phyloP scores from a whole-genome alignment of 352 stramenopile species.

The Aphanomyces cochlioides region DNA sequence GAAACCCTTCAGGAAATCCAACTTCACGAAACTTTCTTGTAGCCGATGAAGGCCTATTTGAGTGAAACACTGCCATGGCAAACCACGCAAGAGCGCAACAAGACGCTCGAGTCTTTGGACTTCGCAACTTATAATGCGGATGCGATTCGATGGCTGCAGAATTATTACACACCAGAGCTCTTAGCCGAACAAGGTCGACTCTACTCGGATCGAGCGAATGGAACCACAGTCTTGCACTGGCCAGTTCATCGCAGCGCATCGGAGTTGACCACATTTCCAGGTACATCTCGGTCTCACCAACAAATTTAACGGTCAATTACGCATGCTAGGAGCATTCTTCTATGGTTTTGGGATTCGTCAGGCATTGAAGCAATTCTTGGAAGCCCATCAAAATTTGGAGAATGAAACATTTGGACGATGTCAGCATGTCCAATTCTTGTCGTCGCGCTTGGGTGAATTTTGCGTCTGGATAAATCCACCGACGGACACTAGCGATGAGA shows the following conservation, averaged over 20 bases:
- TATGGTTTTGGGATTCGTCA: background rate
- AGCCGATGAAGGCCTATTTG: conserved; percentile 18
- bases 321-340: background rate
- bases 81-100: background rate
- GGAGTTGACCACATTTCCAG: background rate
- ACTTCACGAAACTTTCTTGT: background rate
- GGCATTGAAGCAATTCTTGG: background rate
- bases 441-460: background rate
- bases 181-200: background rate
- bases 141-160: background rate
- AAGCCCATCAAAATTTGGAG: background rate
- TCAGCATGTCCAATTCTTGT: background rate
- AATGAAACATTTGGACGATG: background rate
- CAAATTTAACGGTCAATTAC: background rate
- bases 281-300: too few relatives aligned
- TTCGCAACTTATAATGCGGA: background rate
- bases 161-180: background rate
- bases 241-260: too few relatives aligned
- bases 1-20: background rate
- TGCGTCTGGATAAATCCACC: background rate
- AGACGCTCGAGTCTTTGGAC: too few relatives aligned
- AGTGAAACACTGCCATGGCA: conserved; percentile 6
- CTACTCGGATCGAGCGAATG: background rate
- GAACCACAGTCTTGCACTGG: background rate
- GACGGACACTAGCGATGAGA: background rate